phyloP scores from a whole-genome alignment of 805 yeast species.

The Sungouiella blattae region DNA sequence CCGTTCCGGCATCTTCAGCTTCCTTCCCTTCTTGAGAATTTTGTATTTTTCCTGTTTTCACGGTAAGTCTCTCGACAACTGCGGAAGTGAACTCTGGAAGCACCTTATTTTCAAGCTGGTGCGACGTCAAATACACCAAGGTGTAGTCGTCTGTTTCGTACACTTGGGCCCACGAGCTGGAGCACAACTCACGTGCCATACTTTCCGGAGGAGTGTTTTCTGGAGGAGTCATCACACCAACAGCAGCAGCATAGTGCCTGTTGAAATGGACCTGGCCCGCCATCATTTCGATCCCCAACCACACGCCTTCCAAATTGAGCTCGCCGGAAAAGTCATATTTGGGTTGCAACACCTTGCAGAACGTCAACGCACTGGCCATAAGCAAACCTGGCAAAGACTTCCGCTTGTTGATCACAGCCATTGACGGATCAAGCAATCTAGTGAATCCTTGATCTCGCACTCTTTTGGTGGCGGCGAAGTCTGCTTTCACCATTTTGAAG shows the following conservation, averaged over 20 bases:
- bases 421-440: conserved; percentile 24
- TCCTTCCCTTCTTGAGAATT: not conserved
- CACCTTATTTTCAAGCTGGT: conserved; percentile 32
- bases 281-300: conserved; percentile 34
- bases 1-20: conserved; percentile 3
- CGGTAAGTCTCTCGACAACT: conserved; percentile 15
- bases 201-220: conserved; percentile 20
- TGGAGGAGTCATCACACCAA: conserved; percentile 30
- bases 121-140: conserved; percentile 29
- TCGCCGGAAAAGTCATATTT: conserved; percentile 16
- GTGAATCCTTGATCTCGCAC: conserved; percentile 21
- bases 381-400: conserved; percentile 26
- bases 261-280: conserved; percentile 22
- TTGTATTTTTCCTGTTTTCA: conserved; percentile 2
- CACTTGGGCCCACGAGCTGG: conserved; percentile 37
- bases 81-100: conserved; percentile 14
- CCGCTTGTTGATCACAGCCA: conserved; percentile 27
- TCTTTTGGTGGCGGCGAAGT: conserved; percentile 7
- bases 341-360: conserved; percentile 17
- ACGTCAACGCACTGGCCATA: conserved; percentile 22
- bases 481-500: conserved; percentile 14
- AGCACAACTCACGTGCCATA: conserved; percentile 29
- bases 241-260: conserved; percentile 21
- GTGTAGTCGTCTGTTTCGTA: conserved; percentile 21
- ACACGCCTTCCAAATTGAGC: conserved; percentile 23